Evolutionary conservation across 2,329 filamentous ascomycete species (phyloP).

Genomic region (Aspergillus sclerotialis): DNA sequence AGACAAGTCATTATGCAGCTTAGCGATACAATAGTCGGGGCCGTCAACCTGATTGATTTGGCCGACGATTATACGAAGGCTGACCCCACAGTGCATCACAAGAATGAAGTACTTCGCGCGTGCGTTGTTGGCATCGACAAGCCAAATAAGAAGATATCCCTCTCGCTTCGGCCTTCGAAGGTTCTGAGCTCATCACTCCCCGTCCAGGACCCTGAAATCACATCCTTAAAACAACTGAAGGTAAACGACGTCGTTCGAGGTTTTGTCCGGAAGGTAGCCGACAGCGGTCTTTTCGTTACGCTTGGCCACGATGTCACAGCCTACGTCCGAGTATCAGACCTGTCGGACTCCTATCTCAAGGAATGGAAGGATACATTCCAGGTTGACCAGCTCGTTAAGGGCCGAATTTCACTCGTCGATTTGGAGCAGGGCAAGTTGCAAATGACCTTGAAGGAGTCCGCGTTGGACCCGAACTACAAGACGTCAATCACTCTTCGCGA

Average conservation of each 20-base stretch:
- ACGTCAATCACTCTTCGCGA: slow-evolving; percentile 69
- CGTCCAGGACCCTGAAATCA: slow-evolving; percentile 75
- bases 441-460: slow-evolving; percentile 79
- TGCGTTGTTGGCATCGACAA: slow-evolving; percentile 73
- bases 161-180: slow-evolving; percentile 80
- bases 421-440: slow-evolving; percentile 63
- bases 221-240: slow-evolving; percentile 61
- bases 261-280: slow-evolving; percentile 83
- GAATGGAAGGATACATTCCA: slow-evolving; percentile 91
- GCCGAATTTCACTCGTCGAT: slow-evolving; percentile 71
- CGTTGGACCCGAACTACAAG: slow-evolving; percentile 71
- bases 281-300: slow-evolving; percentile 81
- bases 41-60: slow-evolving; percentile 75
- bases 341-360: slow-evolving; percentile 87
- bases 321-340: slow-evolving; percentile 76
- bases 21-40: slow-evolving; percentile 69
- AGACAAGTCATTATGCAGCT: slow-evolving; percentile 79
- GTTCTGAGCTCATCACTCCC: slow-evolving; percentile 78
- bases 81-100: slow-evolving; percentile 66
- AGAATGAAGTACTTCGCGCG: slow-evolving; percentile 83
- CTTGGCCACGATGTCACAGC: slow-evolving; percentile 75
- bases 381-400: slow-evolving; percentile 82
- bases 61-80: slow-evolving; percentile 79
- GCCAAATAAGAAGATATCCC: slow-evolving; percentile 72
- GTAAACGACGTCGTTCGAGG: slow-evolving; percentile 76